These are phyloP conservation scores for Ophiosphaerella herpotricha DNA, from an alignment of 2,329 filamentous ascomycete genomes.

Conservation along the genomic window DNA sequence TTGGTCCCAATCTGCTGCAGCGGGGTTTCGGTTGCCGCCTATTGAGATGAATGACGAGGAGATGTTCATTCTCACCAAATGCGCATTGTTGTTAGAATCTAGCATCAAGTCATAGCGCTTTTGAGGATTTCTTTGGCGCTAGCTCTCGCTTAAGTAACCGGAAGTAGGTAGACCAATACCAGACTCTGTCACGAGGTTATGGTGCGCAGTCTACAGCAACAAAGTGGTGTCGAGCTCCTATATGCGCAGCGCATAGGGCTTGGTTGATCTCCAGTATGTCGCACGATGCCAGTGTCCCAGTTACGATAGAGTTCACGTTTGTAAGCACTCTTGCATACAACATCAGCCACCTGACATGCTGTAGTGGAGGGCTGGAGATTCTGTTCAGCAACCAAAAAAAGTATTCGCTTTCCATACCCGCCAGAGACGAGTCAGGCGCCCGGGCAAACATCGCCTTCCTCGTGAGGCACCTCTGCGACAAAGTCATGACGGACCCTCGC, in stretches of 20 bases:
- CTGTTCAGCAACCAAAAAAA: slow-evolving; percentile 84
- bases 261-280: slow-evolving; percentile 15
- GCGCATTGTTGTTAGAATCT: slow-evolving; percentile 16
- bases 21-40: slow-evolving; percentile 88
- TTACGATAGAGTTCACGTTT: slow-evolving; percentile 78
- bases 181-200: background rate
- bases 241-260: background rate
- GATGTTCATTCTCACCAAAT: slow-evolving; percentile 34
- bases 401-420: slow-evolving; percentile 71
- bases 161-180: slow-evolving; percentile 16
- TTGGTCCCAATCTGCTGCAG: slow-evolving; percentile 84
- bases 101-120: slow-evolving; percentile 23
- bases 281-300: slow-evolving; percentile 51
- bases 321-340: slow-evolving; percentile 18
- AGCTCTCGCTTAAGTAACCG: slow-evolving; percentile 32
- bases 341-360: slow-evolving; percentile 10
- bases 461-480: slow-evolving; percentile 76
- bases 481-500: slow-evolving; percentile 81
- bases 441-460: slow-evolving; percentile 74
- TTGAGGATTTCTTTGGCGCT: slow-evolving; percentile 38
- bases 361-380: slow-evolving; percentile 85
- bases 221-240: no score
- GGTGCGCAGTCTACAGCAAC: no score
- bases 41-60: slow-evolving; percentile 65
- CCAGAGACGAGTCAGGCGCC: slow-evolving; percentile 61